Conservation (phyloP, 257 asterid genomes). For the Striga asiatica region DNA sequence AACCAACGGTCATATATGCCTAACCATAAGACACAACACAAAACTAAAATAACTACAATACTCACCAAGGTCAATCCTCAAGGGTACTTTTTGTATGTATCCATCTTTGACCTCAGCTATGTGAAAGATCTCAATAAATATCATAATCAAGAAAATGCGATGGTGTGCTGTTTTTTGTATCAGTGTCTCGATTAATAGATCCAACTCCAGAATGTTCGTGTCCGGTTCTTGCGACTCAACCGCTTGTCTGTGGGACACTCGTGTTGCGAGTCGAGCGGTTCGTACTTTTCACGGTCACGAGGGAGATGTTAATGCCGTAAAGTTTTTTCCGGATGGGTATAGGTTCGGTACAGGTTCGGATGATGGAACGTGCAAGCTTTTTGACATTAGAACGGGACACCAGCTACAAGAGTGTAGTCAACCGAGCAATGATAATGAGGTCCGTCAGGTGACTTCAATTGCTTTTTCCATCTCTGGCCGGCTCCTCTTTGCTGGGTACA, state of each 20-base stretch:
- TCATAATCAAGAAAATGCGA: constrained; percentile 4
- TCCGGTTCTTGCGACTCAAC: constrained; percentile 97
- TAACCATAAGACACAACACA: no score
- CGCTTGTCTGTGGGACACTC: constrained; percentile 92
- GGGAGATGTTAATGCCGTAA: constrained; percentile 88
- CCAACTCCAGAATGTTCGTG: constrained; percentile 71
- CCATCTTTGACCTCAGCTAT: neutral
- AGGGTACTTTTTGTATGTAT: neutral
- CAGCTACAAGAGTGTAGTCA: constrained; percentile 86
- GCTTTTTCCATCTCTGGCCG: constrained; percentile 92
- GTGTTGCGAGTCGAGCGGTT: constrained; percentile 97
- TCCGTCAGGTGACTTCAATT: constrained; percentile 68
- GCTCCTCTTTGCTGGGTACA: constrained; percentile 85
- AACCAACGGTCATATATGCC: no score
- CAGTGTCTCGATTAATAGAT: constrained; percentile 81
- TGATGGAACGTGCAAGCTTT: constrained; percentile 86
- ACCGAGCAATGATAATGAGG: constrained; percentile 57
- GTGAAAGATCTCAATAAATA: neutral
- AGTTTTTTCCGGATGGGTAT: constrained; percentile 91
- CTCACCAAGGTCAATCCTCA: neutral
- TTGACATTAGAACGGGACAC: constrained; percentile 96
- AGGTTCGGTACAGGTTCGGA: constrained; percentile 93
- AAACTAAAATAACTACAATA: no score
- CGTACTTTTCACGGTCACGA: constrained; percentile 83
- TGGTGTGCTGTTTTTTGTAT: constrained; percentile 7